Evolutionary conservation across 1,139 yeast species (phyloP).

Genomic region (Petasospora rhodanensis): DNA sequence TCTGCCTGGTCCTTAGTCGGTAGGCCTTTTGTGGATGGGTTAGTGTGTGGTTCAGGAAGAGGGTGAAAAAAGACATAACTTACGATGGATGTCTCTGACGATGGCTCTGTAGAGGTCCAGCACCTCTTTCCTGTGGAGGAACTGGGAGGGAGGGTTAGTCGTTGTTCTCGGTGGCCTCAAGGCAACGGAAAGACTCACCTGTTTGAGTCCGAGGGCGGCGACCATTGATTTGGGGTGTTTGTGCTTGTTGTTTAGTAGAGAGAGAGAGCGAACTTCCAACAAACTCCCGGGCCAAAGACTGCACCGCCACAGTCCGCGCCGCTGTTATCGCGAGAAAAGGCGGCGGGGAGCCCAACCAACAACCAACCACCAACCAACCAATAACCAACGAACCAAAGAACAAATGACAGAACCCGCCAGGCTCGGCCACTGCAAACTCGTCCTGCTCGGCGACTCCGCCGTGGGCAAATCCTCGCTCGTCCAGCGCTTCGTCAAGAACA

Average conservation of each 20-base stretch:
- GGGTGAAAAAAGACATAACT: constrained; percentile 1
- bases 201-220: constrained; percentile 6
- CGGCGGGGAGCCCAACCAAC: background rate
- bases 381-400: background rate
- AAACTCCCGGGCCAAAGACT: too few species aligned
- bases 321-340: too few species aligned
- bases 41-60: background rate
- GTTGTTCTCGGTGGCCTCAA: background rate
- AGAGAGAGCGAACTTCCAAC: background rate
- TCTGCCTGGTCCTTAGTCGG: constrained; percentile 4
- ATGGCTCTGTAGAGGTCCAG: constrained; percentile 6
- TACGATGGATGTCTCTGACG: constrained; percentile 5
- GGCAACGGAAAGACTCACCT: constrained; percentile 2
- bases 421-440: constrained; percentile 12
- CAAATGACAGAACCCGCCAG: background rate
- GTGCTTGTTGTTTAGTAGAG: background rate
- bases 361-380: background rate
- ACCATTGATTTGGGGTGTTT: background rate
- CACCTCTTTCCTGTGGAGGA: constrained; percentile 10
- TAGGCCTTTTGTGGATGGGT: constrained; percentile 6
- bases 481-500: constrained; percentile 57
- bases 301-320: too few species aligned
- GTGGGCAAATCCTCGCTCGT: constrained; percentile 45
- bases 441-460: constrained; percentile 21
- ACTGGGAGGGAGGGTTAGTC: constrained; percentile 6